Percentiles rank a stretch among this genome's conserved stretches.
These are phyloP conservation scores for Linum lewisii DNA, from an alignment of 345 rosid species.

Conservation along the genomic window DNA sequence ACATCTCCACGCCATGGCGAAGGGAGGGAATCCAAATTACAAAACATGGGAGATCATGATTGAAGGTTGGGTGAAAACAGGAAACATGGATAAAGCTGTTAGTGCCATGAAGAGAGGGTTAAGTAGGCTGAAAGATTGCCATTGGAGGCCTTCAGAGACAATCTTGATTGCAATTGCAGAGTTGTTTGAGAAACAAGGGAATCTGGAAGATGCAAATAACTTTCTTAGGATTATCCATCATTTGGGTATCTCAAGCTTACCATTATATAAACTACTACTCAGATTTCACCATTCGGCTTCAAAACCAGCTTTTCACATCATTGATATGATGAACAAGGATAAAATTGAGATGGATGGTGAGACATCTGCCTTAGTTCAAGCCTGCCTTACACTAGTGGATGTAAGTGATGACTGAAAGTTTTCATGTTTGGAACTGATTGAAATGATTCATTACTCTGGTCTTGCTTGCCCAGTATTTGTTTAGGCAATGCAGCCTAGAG, in stretches of 20 bases:
- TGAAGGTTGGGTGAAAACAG: constrained; percentile 50
- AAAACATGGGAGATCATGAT: constrained; percentile 72
- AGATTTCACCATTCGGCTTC: constrained; percentile 31
- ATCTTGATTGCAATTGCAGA: constrained; percentile 34
- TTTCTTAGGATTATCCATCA: constrained; percentile 33
- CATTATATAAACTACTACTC: constrained; percentile 36
- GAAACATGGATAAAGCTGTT: constrained; percentile 43
- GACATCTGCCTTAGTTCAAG: constrained; percentile 27
- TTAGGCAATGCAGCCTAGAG: too few species aligned
- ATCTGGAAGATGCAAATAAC: constrained; percentile 33
- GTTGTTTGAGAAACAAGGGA: constrained; percentile 40
- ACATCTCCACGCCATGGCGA: constrained; percentile 31
- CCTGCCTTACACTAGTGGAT: too few species aligned
- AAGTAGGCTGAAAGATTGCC: constrained; percentile 30
- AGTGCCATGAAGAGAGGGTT: constrained; percentile 43
- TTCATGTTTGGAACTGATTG: too few species aligned
- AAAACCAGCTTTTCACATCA: constrained; percentile 30
- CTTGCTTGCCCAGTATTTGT: too few species aligned
- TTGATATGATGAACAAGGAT: constrained; percentile 51
- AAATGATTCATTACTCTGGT: too few species aligned
- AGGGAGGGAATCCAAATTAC: constrained; percentile 55
- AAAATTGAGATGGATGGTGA: constrained; percentile 28
- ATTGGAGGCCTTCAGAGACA: constrained; percentile 44
- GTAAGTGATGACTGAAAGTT: too few species aligned
- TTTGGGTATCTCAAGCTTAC: constrained; percentile 39